phyloP scores from a whole-genome alignment of 805 yeast species.

The Millerago galiae region DNA sequence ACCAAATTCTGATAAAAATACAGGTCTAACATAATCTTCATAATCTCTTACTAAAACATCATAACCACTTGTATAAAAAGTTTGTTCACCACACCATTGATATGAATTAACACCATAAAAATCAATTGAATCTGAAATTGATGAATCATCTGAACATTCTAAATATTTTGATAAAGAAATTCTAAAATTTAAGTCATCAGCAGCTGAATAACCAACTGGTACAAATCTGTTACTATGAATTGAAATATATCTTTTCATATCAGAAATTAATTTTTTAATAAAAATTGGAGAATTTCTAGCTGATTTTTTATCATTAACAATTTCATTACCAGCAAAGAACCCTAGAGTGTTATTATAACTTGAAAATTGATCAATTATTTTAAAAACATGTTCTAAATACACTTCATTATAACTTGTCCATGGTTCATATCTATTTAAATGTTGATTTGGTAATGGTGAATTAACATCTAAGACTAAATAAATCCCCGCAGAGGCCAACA shows the following conservation, averaged over 20 bases:
- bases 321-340: conserved; percentile 88
- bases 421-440: conserved; percentile 81
- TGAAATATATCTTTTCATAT: conserved; percentile 67
- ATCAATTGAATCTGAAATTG: conserved; percentile 54
- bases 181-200: conserved; percentile 80
- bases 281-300: conserved; percentile 64
- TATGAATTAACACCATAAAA: conserved; percentile 93
- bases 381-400: conserved; percentile 71
- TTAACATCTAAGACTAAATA: conserved; percentile 87
- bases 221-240: conserved; percentile 54
- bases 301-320: conserved; percentile 74
- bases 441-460: conserved; percentile 58
- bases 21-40: conserved; percentile 60
- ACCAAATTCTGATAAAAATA: conserved; percentile 88
- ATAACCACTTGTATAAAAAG: conserved; percentile 75
- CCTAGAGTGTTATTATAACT: conserved; percentile 85
- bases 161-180: conserved; percentile 72
- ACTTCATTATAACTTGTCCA: conserved; percentile 76
- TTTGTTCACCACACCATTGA: conserved; percentile 94
- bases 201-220: conserved; percentile 96
- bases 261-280: conserved; percentile 73
- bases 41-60: conserved; percentile 66
- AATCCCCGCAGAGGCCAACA: conserved; percentile 89
- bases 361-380: conserved; percentile 75
- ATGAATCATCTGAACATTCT: conserved; percentile 54